phyloP scores from a whole-genome alignment of 2,329 filamentous ascomycete species.

The Periconia macrospinosa region DNA sequence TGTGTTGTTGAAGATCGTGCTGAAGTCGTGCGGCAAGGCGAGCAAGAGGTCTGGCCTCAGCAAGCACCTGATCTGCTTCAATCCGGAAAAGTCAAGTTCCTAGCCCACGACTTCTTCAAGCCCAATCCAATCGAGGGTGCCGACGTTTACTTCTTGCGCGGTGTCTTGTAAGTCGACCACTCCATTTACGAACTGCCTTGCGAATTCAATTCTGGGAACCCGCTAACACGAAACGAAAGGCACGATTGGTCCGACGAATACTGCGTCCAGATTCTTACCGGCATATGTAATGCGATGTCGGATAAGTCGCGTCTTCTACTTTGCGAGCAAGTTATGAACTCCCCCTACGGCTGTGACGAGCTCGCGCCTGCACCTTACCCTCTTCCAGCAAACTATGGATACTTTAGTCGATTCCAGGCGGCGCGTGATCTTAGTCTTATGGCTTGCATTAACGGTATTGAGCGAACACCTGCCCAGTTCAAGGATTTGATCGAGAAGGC shows the following conservation, averaged over 20 bases:
- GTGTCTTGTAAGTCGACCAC: conserved; percentile 11
- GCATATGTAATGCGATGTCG: neutral
- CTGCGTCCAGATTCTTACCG: conserved; percentile 31
- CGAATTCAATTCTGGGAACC: conserved; percentile 4
- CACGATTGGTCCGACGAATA: conserved; percentile 45
- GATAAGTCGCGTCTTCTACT: neutral
- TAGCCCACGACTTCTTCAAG: conserved; percentile 38
- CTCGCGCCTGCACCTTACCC: conserved; percentile 32
- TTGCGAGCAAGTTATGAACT: conserved; percentile 43
- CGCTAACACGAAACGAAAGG: neutral
- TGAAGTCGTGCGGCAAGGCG: conserved; percentile 24
- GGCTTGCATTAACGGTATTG: conserved; percentile 42
- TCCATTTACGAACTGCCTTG: neutral
- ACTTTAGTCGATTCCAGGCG: conserved; percentile 36
- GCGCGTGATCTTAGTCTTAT: conserved; percentile 39
- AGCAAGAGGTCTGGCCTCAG: conserved; percentile 31
- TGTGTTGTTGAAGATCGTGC: conserved; percentile 44
- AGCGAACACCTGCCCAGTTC: conserved; percentile 39
- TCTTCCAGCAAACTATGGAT: conserved; percentile 40
- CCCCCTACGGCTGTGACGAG: conserved; percentile 30
- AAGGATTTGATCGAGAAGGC: conserved; percentile 26
- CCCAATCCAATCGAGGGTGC: conserved; percentile 31
- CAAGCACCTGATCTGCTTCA: conserved; percentile 24
- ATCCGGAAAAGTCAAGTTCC: conserved; percentile 1
- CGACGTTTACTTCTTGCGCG: conserved; percentile 38